Base-by-base conservation (phyloP, 78 protist genomes). In the Dictyostelium discoideum region DNA sequence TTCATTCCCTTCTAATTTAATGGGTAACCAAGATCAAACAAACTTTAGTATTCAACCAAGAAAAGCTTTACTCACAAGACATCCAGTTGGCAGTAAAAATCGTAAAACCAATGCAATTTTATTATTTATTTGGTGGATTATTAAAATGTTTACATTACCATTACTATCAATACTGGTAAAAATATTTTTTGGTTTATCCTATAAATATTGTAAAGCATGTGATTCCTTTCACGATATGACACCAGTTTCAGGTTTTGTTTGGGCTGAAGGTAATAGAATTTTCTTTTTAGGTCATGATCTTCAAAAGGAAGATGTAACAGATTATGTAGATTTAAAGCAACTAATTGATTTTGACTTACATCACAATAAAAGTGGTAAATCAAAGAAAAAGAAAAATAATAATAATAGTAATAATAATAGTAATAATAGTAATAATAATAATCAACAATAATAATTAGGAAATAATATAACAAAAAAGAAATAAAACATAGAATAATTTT, bases 151-250 rank as follows among this genome's bases (percentile, higher is more conserved):
- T 50, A 90, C 95, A 13, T 20, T 90, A 11, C 95, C 95, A 39
- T 29, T 90, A 14, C 63, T 90, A 2, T 46, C 83, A 7, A 90
- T 90, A 24, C 24, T 90, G 18, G 95, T 90, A 1, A 90, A 90
- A 39, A 90, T 90, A 67, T 90, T 90, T 29, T 82, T 90, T 90
- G 95, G 95, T 9, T 50, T 90, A 5, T 81, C 77, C 1, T 90
- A 90, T 24, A 90, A 90, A 54, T 90, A 90, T 39, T 90, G 95
- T 24, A 90, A 90, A 24, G 85, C 87, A 24, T 90, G 95, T 73
- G 95, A 90, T 50, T 80, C 95, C 3, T 90, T 90, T 63, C 95
- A 90, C 73, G 95, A 90, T 73, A 90, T 90, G 95, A 90, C 95
- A 50, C 95, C 95, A 32, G 95, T 90, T 22, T 69, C 95, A 37